Evolutionary conservation across 805 yeast species (phyloP).

Genomic region (Candida xyloterini): DNA sequence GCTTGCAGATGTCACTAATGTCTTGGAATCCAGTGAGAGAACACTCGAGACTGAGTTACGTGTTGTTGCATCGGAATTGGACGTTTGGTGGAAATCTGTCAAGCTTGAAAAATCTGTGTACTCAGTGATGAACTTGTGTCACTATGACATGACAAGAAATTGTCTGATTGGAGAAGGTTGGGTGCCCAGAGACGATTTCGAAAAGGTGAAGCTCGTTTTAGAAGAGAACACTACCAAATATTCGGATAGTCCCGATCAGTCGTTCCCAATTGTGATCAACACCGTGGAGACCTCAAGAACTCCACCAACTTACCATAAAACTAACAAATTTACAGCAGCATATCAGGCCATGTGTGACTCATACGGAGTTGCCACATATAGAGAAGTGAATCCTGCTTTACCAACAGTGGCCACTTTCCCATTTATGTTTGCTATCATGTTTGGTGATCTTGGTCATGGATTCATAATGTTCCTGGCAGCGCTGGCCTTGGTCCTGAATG

Average conservation of each 20-base stretch:
- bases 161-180: conserved; percentile 73
- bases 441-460: conserved; percentile 98
- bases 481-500: conserved; percentile 65
- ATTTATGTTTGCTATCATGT: conserved; percentile 98
- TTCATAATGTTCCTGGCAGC: conserved; percentile 77
- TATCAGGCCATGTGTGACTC: conserved; percentile 94
- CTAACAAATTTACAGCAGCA: conserved; percentile 92
- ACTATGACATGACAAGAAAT: conserved; percentile 63
- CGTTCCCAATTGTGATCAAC: conserved; percentile 40
- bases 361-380: conserved; percentile 88
- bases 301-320: conserved; percentile 93
- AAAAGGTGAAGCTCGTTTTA: conserved; percentile 42
- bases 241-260: conserved; percentile 22
- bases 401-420: conserved; percentile 96
- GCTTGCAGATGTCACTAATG: conserved; percentile 50
- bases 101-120: conserved; percentile 58
- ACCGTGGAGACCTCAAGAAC: conserved; percentile 71
- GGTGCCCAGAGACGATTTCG: conserved; percentile 60
- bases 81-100: conserved; percentile 53
- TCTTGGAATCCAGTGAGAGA: conserved; percentile 45
- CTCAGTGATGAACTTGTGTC: conserved; percentile 60
- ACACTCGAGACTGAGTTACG: conserved; percentile 63
- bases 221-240: conserved; percentile 36
- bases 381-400: conserved; percentile 94
- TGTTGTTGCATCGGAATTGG: conserved; percentile 60